Conservation (phyloP, 345 rosid species). For the Aethionema arabicum region DNA sequence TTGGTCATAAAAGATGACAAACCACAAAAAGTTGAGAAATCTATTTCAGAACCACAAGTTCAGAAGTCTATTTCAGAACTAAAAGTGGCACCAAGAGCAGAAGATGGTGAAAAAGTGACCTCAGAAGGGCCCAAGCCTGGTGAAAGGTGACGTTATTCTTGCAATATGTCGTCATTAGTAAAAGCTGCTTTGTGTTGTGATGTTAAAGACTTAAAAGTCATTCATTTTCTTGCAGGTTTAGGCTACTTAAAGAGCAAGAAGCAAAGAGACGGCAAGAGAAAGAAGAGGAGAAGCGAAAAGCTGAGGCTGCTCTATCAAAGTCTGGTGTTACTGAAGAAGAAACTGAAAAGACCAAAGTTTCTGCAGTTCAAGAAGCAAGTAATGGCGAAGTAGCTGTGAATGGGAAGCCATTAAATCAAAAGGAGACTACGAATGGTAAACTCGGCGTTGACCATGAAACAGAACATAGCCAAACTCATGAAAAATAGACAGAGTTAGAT, state of each 20-base stretch:
- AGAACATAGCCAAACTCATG: conserved; percentile 35
- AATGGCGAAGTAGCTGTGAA: conserved; percentile 42
- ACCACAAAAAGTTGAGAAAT: conserved; percentile 39
- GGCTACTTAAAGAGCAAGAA: conserved; percentile 77
- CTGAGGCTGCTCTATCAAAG: conserved; percentile 44
- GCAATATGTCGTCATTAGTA: neutral
- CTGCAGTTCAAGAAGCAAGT: conserved; percentile 31
- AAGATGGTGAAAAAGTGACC: conserved; percentile 42
- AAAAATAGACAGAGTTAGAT: conserved; percentile 9
- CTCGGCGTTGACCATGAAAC: conserved; percentile 29
- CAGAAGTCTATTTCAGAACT: conserved; percentile 47
- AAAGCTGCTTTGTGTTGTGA: conserved; percentile 19
- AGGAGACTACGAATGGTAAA: conserved; percentile 37
- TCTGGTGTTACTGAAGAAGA: conserved; percentile 32
- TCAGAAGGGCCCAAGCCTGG: conserved; percentile 69
- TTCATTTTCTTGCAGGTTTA: conserved; percentile 51
- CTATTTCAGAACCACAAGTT: conserved; percentile 37
- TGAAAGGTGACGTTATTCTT: conserved; percentile 50
- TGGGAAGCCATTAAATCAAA: conserved; percentile 43
- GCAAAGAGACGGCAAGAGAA: conserved; percentile 58
- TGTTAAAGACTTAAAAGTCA: too few relatives aligned
- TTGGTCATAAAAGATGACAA: conserved; percentile 47
- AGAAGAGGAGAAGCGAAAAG: conserved; percentile 61
- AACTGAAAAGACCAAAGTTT: conserved; percentile 21
- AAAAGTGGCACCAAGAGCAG: conserved; percentile 29